Evolutionary conservation across 202 grass and related monocot genomes (phyloP).

Genomic region (Carex arenaria): DNA sequence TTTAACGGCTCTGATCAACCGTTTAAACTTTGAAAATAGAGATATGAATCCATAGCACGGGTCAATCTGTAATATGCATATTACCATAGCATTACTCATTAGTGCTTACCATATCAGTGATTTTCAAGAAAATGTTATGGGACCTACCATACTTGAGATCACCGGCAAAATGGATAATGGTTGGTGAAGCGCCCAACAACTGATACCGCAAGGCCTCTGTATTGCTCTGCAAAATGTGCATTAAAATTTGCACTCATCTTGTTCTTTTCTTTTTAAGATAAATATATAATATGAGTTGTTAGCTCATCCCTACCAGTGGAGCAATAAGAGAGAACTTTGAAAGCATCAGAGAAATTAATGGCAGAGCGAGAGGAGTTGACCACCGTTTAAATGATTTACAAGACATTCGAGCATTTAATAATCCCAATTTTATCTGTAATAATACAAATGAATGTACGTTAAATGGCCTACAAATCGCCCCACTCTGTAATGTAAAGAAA

Average conservation of each 20-base stretch:
- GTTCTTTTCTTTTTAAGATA: neutral
- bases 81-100: too few species aligned
- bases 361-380: constrained; percentile 48
- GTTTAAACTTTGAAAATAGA: too few species aligned
- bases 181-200: constrained; percentile 53
- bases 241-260: constrained; percentile 13
- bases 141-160: constrained; percentile 84
- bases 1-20: too few species aligned
- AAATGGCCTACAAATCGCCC: neutral
- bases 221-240: constrained; percentile 59
- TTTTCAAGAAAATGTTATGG: neutral
- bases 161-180: constrained; percentile 77
- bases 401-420: constrained; percentile 87
- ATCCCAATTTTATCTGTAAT: constrained; percentile 65
- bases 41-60: too few species aligned
- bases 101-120: neutral
- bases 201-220: constrained; percentile 70
- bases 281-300: constrained; percentile 6
- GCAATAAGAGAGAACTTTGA: constrained; percentile 73
- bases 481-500: neutral
- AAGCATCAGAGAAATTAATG: constrained; percentile 71
- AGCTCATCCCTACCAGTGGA: constrained; percentile 52
- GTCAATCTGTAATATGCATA: too few species aligned
- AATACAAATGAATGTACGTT: constrained; percentile 1
- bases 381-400: constrained; percentile 72